A percentile compares a stretch with the other conserved stretches of the same genome.
These are phyloP conservation scores for Cochlearia excelsa DNA, from an alignment of 345 rosid genomes.

Conservation along the genomic window DNA sequence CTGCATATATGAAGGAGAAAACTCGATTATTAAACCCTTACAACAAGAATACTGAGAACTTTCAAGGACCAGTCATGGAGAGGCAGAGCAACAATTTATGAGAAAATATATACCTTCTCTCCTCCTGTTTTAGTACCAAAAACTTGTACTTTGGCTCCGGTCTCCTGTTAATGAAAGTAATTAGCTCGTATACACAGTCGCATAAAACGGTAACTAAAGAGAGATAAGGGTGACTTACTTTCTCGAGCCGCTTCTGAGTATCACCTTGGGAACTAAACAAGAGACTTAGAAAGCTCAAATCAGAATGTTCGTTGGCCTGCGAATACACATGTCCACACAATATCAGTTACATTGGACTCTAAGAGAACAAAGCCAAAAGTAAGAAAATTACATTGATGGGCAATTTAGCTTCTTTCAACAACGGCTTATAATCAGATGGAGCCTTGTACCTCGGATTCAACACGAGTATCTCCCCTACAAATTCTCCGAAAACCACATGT, in stretches of 20 bases:
- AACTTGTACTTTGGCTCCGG: slow-evolving; percentile 71
- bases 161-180: slow-evolving; percentile 50
- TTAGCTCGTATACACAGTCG: slow-evolving; percentile 12
- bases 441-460: slow-evolving; percentile 81
- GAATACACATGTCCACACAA: slow-evolving; percentile 21
- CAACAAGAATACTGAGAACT: slow-evolving; percentile 19
- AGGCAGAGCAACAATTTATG: not conserved
- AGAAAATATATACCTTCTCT: slow-evolving; percentile 57
- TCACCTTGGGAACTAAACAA: slow-evolving; percentile 82
- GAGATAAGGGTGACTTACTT: slow-evolving; percentile 43
- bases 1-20: slow-evolving; percentile 37
- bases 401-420: slow-evolving; percentile 72
- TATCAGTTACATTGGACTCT: not conserved
- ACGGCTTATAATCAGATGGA: slow-evolving; percentile 78
- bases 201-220: slow-evolving; percentile 6
- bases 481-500: slow-evolving; percentile 20
- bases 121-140: slow-evolving; percentile 55
- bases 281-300: slow-evolving; percentile 64
- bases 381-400: slow-evolving; percentile 68
- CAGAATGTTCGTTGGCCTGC: slow-evolving; percentile 74
- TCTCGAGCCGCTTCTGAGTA: slow-evolving; percentile 72
- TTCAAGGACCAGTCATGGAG: slow-evolving; percentile 11
- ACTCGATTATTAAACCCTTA: not conserved
- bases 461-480: slow-evolving; percentile 77
- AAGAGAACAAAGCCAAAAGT: slow-evolving; percentile 11